A percentile compares a stretch with the other conserved stretches of the same genome.
Conservation (phyloP, 768 basidiomycete genomes). For the Thelephora aurantiotincta region DNA sequence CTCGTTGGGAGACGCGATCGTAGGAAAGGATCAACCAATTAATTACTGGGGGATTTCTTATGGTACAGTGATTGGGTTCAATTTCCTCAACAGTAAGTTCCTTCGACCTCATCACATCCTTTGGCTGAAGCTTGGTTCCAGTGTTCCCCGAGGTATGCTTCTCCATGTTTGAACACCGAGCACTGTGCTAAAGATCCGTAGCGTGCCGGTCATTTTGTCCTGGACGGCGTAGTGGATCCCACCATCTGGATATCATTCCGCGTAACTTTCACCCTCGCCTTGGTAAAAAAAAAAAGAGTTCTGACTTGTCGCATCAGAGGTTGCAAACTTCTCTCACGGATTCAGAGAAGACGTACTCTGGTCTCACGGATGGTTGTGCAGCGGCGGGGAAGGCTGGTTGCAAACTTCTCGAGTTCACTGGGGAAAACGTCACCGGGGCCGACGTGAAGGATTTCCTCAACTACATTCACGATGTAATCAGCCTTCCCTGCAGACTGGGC, state of each 20-base stretch:
- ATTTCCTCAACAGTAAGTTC: constrained; percentile 4
- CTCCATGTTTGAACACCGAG: not conserved
- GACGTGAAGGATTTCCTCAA: no score
- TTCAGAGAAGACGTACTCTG: no score
- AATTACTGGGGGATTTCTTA: constrained; percentile 4
- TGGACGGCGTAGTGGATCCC: constrained; percentile 6
- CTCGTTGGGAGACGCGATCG: constrained; percentile 5
- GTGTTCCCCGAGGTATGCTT: not conserved
- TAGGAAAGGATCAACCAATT: constrained; percentile 3
- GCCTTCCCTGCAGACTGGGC: no score
- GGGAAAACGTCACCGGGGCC: no score
- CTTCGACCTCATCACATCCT: no score
- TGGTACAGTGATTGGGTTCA: constrained; percentile 4
- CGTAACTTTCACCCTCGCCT: not conserved
- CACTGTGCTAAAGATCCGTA: not conserved
- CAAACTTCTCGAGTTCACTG: no score
- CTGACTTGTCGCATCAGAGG: not conserved
- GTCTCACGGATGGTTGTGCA: no score
- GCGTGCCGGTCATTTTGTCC: constrained; percentile 5
- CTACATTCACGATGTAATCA: no score
- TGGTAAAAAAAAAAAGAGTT: not conserved
- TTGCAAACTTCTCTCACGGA: not conserved
- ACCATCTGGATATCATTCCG: not conserved
- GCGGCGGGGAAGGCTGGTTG: no score
- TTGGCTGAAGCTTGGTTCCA: no score